Percentiles rank a stretch among this genome's conserved stretches.
Evolutionary conservation across 2,329 filamentous ascomycete species (phyloP).

Genomic region (Botrytis squamosa): DNA sequence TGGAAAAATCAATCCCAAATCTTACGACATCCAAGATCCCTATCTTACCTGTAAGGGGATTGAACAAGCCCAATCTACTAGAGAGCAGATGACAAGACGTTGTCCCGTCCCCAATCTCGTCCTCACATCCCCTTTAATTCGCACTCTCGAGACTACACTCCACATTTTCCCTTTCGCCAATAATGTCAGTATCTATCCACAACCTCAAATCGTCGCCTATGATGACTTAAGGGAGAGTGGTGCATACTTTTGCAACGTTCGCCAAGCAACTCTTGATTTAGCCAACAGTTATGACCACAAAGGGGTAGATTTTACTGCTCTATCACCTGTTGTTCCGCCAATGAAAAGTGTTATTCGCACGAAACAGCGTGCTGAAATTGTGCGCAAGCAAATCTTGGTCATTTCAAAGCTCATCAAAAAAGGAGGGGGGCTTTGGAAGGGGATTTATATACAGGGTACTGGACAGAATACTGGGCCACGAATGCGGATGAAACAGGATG

Average conservation of each 20-base stretch:
- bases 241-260: not conserved
- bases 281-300: not conserved
- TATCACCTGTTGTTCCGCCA: not conserved
- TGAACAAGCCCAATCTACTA: not conserved
- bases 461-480: too few species aligned
- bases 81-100: not conserved
- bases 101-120: not conserved
- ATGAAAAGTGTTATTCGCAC: not conserved
- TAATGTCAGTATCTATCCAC: not conserved
- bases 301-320: conserved; percentile 1
- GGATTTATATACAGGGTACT: not conserved
- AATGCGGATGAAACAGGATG: not conserved
- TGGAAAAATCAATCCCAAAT: not conserved
- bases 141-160: conserved; percentile 6
- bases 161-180: not conserved
- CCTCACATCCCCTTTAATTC: conserved; percentile 1
- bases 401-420: not conserved
- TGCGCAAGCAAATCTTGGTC: not conserved
- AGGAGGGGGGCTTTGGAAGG: conserved; percentile 11
- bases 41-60: not conserved
- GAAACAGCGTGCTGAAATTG: not conserved
- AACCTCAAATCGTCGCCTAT: conserved; percentile 12
- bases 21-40: not conserved
- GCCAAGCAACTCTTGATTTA: not conserved
- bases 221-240: conserved; percentile 13